Conservation (phyloP, 805 yeast species). For the Hemisphaericaspora nanyangensis region DNA sequence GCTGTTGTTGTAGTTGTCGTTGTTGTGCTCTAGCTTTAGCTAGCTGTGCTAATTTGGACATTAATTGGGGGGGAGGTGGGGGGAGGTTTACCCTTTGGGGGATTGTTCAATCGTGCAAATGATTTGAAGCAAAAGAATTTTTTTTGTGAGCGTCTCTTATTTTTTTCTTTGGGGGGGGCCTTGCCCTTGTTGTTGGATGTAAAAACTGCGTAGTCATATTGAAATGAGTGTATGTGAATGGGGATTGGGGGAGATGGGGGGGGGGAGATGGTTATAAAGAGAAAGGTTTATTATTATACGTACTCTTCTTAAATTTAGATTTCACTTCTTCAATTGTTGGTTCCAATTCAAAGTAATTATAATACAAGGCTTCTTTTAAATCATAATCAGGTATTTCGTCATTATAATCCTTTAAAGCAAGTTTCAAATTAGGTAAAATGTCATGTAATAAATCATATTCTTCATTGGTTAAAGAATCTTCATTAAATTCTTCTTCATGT, state of each 20-base stretch:
- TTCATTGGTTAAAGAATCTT: constrained; percentile 34
- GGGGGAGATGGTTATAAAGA: too few relatives aligned
- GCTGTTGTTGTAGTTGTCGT: constrained; percentile 2
- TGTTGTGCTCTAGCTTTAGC: constrained; percentile 18
- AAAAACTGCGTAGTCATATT: too few relatives aligned
- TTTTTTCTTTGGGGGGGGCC: neutral
- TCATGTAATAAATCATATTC: constrained; percentile 42
- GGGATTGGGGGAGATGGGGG: neutral
- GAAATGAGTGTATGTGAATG: too few relatives aligned
- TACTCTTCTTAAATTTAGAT: constrained; percentile 39
- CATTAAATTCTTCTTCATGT: constrained; percentile 31
- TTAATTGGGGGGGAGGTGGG: too few relatives aligned
- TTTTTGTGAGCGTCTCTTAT: too few relatives aligned
- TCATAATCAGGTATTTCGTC: constrained; percentile 45
- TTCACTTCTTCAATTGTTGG: constrained; percentile 48
- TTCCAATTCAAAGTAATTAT: constrained; percentile 53
- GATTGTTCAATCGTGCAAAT: too few relatives aligned
- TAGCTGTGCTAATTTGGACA: constrained; percentile 23
- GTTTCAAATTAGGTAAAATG: constrained; percentile 41
- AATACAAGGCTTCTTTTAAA: constrained; percentile 57
- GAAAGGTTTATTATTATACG: constrained; percentile 30
- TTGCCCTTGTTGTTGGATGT: neutral
- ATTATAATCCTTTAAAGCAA: constrained; percentile 33
- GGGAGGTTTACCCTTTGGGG: too few relatives aligned
- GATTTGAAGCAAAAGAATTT: too few relatives aligned